A percentile compares a stretch with the other conserved stretches of the same genome.
Conservation (phyloP, 371 early-diverging fungal species). For the Coemansia sp. region DNA sequence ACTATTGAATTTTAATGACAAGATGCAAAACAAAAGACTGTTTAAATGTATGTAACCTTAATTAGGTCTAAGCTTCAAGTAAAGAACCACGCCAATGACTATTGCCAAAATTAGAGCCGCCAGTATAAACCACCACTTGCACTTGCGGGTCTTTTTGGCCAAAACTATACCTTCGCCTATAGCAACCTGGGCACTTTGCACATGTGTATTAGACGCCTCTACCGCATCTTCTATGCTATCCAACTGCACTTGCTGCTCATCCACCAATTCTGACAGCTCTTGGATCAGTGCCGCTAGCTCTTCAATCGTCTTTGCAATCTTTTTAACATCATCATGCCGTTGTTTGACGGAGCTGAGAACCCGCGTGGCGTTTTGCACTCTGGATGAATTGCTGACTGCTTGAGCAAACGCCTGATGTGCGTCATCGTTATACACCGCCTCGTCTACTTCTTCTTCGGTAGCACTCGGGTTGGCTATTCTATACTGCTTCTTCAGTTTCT, state of each 20-base stretch:
- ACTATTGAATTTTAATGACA: no score
- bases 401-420: slow-evolving; percentile 36
- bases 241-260: slow-evolving; percentile 50
- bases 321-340: slow-evolving; percentile 39
- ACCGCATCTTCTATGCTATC: slow-evolving; percentile 44
- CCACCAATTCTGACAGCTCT: slow-evolving; percentile 57
- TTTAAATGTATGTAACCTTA: not conserved
- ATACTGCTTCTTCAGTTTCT: slow-evolving; percentile 39
- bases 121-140: slow-evolving; percentile 32
- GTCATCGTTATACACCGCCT: slow-evolving; percentile 35
- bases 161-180: slow-evolving; percentile 41
- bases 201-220: slow-evolving; percentile 39
- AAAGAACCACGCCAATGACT: slow-evolving; percentile 37
- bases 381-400: slow-evolving; percentile 24
- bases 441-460: slow-evolving; percentile 34
- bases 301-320: slow-evolving; percentile 56
- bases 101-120: slow-evolving; percentile 26
- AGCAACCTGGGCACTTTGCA: slow-evolving; percentile 20
- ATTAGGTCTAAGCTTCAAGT: slow-evolving; percentile 27
- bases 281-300: slow-evolving; percentile 57
- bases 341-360: slow-evolving; percentile 40
- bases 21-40: not conserved
- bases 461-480: slow-evolving; percentile 43
- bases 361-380: slow-evolving; percentile 20
- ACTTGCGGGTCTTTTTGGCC: slow-evolving; percentile 42